Evolutionary conservation across 139 green algal species (phyloP).

Genomic region (Tetraselmis striata): DNA sequence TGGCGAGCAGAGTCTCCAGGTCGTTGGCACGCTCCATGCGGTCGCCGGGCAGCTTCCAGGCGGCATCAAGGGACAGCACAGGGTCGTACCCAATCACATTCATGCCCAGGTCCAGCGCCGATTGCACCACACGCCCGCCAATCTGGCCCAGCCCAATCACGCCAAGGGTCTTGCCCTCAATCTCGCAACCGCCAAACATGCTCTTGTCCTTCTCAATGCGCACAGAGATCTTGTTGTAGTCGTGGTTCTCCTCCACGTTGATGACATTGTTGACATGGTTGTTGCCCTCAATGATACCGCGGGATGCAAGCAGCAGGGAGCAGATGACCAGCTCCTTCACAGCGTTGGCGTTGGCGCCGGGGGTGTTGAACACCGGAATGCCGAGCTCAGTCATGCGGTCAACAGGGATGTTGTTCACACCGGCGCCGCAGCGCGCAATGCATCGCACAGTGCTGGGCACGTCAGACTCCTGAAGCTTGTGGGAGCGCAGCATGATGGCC

Average conservation of each 20-base stretch:
- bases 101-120: slow-evolving; percentile 45
- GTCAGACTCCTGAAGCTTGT: slow-evolving; percentile 40
- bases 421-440: slow-evolving; percentile 48
- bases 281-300: slow-evolving; percentile 44
- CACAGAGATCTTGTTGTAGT: slow-evolving; percentile 37
- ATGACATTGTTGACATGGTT: slow-evolving; percentile 41
- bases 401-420: slow-evolving; percentile 50
- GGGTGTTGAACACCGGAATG: slow-evolving; percentile 56
- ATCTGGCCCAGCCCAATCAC: slow-evolving; percentile 47
- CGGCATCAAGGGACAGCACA: slow-evolving; percentile 44
- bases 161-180: slow-evolving; percentile 49
- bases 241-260: slow-evolving; percentile 41
- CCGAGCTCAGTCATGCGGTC: slow-evolving; percentile 45
- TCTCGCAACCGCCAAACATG: slow-evolving; percentile 48
- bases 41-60: slow-evolving; percentile 44
- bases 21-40: slow-evolving; percentile 33
- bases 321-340: slow-evolving; percentile 52
- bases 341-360: slow-evolving; percentile 48
- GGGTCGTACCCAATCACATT: slow-evolving; percentile 50
- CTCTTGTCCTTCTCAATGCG: slow-evolving; percentile 53
- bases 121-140: slow-evolving; percentile 38
- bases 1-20: slow-evolving; percentile 38
- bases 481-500: slow-evolving; percentile 51
- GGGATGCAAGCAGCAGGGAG: slow-evolving; percentile 34
- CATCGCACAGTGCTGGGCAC: slow-evolving; percentile 25